Evolutionary conservation across 1,284 basidiomycete genomes (phyloP).

Genomic region (Fomitopsis palustris): DNA sequence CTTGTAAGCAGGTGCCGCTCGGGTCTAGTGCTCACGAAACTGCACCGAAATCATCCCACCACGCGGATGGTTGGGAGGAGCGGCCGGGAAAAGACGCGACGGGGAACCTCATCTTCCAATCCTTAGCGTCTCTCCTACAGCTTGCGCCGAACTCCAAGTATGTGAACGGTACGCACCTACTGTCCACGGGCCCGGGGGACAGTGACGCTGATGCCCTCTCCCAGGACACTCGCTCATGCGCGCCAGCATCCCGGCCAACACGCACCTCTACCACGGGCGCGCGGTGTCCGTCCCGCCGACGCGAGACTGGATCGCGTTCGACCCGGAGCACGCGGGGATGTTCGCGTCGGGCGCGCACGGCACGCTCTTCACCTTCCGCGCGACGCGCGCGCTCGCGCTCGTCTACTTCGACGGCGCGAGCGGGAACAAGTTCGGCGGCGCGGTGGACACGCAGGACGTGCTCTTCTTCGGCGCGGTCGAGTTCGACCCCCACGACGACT

Average conservation of each 20-base stretch:
- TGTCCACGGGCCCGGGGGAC: no score
- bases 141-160: background rate
- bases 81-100: background rate
- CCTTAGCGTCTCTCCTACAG: background rate
- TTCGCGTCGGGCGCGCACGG: background rate
- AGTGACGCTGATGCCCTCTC: background rate
- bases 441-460: background rate
- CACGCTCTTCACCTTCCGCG: background rate
- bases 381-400: background rate
- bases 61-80: background rate
- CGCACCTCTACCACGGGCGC: background rate
- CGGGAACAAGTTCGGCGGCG: background rate
- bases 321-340: background rate
- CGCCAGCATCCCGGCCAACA: background rate
- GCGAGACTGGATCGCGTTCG: background rate
- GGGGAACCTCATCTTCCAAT: background rate
- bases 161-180: background rate
- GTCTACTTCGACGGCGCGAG: background rate
- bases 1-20: no score
- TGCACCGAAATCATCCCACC: no score
- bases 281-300: background rate
- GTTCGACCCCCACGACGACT: background rate
- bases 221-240: background rate
- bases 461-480: background rate
- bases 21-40: no score